Evolutionary conservation across 371 early-diverging fungal species (phyloP).

Genomic region (Encephalitozoon hellem): DNA sequence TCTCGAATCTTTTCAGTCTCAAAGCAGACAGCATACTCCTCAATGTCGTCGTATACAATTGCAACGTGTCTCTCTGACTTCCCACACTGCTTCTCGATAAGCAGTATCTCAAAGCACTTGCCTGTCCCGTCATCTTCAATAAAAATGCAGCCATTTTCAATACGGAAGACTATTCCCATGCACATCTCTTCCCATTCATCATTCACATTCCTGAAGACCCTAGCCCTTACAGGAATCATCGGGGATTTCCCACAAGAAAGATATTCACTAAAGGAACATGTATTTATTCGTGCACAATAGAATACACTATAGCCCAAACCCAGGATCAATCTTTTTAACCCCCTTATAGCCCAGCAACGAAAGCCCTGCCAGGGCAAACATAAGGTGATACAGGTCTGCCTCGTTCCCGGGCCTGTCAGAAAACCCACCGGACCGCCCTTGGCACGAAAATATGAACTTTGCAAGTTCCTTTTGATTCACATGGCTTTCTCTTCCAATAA

Average conservation of each 20-base stretch:
- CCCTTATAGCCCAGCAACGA: slow-evolving; percentile 33
- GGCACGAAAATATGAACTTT: slow-evolving; percentile 71
- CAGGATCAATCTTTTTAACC: slow-evolving; percentile 32
- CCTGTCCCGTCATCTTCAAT: not conserved
- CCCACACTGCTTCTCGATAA: not conserved
- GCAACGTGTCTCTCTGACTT: not conserved
- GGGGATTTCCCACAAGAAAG: not conserved
- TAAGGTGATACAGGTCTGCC: slow-evolving; percentile 86
- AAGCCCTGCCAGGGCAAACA: slow-evolving; percentile 76
- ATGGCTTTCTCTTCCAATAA: slow-evolving; percentile 72
- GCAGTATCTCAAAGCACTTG: not conserved
- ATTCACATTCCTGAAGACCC: not conserved
- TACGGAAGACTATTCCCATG: not conserved
- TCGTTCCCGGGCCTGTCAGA: slow-evolving; percentile 81
- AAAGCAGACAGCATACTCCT: not conserved
- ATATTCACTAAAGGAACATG: not conserved
- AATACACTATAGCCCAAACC: slow-evolving; percentile 34
- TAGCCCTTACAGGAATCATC: not conserved
- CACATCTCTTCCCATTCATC: not conserved
- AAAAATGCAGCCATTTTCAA: not conserved
- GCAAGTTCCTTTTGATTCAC: slow-evolving; percentile 69
- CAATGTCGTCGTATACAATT: not conserved
- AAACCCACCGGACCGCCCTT: slow-evolving; percentile 79
- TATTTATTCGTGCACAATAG: not conserved
- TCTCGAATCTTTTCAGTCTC: not conserved